Evolutionary conservation across 495 filamentous ascomycete species (phyloP).

Genomic region (Aspergillus campestris): DNA sequence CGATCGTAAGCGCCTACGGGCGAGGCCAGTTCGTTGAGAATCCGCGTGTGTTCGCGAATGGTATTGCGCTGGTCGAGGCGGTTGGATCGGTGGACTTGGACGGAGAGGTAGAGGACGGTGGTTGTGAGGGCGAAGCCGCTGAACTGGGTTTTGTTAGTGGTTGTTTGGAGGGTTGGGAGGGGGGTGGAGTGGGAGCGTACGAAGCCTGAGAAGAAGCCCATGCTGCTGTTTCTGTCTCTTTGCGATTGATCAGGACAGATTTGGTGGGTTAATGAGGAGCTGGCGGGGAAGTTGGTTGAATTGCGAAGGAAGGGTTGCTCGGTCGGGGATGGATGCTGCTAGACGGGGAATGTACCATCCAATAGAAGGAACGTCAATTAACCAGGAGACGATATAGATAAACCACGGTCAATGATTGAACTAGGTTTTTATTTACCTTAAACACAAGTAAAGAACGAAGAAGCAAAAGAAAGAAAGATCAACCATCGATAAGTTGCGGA

Average conservation of each 20-base stretch:
- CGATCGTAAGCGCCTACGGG: conserved; percentile 40
- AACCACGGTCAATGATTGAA: too few species aligned
- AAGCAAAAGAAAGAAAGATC: background rate
- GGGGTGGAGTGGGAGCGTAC: conserved; percentile 19
- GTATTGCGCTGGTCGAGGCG: conserved; percentile 59
- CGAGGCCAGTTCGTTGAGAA: conserved; percentile 47
- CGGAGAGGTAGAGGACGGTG: conserved; percentile 68
- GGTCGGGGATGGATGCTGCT: too few species aligned
- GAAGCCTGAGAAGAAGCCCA: conserved; percentile 78
- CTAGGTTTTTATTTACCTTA: too few species aligned
- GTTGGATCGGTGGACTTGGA: conserved; percentile 63
- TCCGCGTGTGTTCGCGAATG: conserved; percentile 61
- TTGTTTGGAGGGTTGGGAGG: conserved; percentile 9
- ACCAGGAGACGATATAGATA: too few species aligned
- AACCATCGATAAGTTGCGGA: conserved; percentile 6
- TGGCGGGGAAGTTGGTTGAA: background rate
- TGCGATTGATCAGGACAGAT: background rate
- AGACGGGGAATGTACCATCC: too few species aligned
- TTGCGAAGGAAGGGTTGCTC: too few species aligned
- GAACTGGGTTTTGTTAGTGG: conserved; percentile 30
- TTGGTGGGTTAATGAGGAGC: background rate
- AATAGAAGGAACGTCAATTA: too few species aligned
- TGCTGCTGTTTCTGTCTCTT: conserved; percentile 17
- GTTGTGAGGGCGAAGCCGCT: conserved; percentile 83
- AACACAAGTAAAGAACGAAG: background rate